Conservation (phyloP, 2,329 filamentous ascomycete genomes). For the Aspergillus uvarum region DNA sequence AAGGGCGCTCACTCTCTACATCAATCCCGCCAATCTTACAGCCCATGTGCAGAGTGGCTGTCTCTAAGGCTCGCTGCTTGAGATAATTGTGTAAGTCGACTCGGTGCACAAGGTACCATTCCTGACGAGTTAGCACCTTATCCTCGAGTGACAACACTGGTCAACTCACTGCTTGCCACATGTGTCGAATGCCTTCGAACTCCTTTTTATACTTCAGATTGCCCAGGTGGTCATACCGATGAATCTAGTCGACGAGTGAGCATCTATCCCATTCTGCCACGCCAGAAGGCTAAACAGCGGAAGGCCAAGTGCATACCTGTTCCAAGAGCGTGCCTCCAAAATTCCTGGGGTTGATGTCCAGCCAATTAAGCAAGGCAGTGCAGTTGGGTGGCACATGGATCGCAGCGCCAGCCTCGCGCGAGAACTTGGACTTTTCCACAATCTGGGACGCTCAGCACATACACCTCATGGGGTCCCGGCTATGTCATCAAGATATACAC, state of each 20-base stretch:
- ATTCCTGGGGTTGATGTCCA: constrained; percentile 22
- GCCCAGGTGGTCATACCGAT: constrained; percentile 19
- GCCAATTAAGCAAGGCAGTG: constrained; percentile 26
- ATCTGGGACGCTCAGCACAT: constrained; percentile 23
- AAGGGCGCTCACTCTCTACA: constrained; percentile 13
- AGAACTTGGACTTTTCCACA: constrained; percentile 28
- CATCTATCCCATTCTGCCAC: background rate
- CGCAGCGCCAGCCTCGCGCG: constrained; percentile 27
- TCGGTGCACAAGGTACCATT: constrained; percentile 40
- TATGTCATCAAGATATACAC: constrained; percentile 1
- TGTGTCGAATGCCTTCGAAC: constrained; percentile 16
- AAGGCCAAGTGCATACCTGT: constrained; percentile 11
- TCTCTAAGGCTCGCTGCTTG: constrained; percentile 31
- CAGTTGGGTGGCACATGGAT: constrained; percentile 30
- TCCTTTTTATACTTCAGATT: constrained; percentile 19
- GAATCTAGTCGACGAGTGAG: constrained; percentile 16
- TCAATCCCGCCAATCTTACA: constrained; percentile 24
- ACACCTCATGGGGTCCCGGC: too few species aligned
- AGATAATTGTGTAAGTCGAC: constrained; percentile 44
- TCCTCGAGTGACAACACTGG: background rate
- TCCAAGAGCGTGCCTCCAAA: constrained; percentile 27
- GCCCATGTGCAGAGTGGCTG: constrained; percentile 21
- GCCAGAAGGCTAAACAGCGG: background rate
- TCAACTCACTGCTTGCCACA: constrained; percentile 25
- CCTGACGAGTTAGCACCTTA: constrained; percentile 13